These are phyloP conservation scores for Tetradesmus lagerheimii DNA, from an alignment of 139 green algal genomes.

Conservation along the genomic window DNA sequence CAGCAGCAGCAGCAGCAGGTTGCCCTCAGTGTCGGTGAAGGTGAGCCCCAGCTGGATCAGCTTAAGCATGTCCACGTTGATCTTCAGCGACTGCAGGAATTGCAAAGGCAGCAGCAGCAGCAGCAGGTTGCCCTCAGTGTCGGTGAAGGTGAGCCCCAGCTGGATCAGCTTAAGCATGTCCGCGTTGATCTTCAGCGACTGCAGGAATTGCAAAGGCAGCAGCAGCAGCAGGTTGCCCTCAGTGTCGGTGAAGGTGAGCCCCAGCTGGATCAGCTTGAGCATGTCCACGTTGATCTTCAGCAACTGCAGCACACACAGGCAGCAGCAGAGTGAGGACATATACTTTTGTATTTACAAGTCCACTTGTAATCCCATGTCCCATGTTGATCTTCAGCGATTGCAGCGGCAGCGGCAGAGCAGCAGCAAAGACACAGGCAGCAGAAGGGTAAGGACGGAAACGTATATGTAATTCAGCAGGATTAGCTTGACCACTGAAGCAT, in stretches of 20 bases:
- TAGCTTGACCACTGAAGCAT: too few relatives aligned
- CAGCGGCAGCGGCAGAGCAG: too few relatives aligned
- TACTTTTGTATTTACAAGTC: too few relatives aligned
- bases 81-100: constrained; percentile 55
- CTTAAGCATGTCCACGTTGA: constrained; percentile 99
- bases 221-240: neutral
- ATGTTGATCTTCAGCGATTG: too few relatives aligned
- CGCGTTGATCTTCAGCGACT: constrained; percentile 89
- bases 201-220: neutral
- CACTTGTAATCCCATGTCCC: too few relatives aligned
- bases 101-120: neutral
- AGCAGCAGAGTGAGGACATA: neutral
- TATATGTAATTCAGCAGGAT: too few relatives aligned
- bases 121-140: constrained; percentile 63
- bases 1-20: neutral
- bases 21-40: constrained; percentile 89
- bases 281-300: constrained; percentile 97
- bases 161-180: constrained; percentile 99
- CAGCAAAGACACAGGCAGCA: too few relatives aligned
- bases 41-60: constrained; percentile 98
- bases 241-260: constrained; percentile 95
- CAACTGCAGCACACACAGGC: neutral
- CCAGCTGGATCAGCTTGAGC: constrained; percentile 99
- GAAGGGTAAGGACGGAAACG: too few relatives aligned
- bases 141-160: constrained; percentile 96